Conservation (phyloP, 78 protist genomes). For the Monocercomonoides exilis region DNA sequence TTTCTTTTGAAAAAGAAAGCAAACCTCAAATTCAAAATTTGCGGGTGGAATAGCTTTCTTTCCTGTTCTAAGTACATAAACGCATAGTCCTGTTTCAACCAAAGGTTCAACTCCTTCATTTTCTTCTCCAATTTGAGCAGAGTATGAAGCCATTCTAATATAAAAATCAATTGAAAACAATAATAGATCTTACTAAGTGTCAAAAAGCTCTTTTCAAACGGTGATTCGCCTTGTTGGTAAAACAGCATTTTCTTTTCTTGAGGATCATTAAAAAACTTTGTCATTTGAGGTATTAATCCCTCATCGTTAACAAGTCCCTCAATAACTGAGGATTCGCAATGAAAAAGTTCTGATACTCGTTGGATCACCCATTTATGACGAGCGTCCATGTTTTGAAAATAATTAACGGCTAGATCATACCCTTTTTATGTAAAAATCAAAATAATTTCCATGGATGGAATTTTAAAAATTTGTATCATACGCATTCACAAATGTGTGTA, state of each 20-base stretch:
- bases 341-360: background rate
- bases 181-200: too few species aligned
- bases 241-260: background rate
- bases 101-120: background rate
- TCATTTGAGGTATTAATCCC: background rate
- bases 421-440: background rate
- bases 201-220: too few species aligned
- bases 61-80: background rate
- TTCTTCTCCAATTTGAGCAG: background rate
- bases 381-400: background rate
- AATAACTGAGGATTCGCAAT: background rate
- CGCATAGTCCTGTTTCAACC: background rate
- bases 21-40: background rate
- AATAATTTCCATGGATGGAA: background rate
- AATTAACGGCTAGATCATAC: background rate
- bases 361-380: background rate
- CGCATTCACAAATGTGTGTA: too few species aligned
- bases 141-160: background rate
- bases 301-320: background rate
- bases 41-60: background rate
- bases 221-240: background rate
- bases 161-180: background rate
- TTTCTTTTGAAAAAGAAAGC: background rate
- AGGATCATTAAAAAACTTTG: background rate
- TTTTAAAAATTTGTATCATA: too few species aligned